Percentiles rank a stretch among this genome's conserved stretches.
phyloP scores from a whole-genome alignment of 805 yeast species.

The Tetrapisispora nanseiensis region DNA sequence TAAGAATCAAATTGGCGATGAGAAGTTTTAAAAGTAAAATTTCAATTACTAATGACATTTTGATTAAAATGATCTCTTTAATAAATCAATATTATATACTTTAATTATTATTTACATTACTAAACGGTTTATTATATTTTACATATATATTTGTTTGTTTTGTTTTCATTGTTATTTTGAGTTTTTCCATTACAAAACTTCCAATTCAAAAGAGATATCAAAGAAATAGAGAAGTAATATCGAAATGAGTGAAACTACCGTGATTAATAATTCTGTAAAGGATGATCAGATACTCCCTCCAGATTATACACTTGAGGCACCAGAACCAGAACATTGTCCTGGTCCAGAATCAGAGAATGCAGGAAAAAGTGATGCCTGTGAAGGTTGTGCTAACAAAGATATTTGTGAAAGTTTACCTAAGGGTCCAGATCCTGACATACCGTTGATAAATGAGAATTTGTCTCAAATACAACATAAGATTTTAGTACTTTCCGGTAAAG shows the following conservation, averaged over 20 bases:
- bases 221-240: too few relatives aligned
- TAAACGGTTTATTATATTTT: too few relatives aligned
- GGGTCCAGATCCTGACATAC: constrained; percentile 93
- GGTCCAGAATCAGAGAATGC: constrained; percentile 94
- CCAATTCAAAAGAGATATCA: too few relatives aligned
- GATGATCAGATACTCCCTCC: constrained; percentile 4
- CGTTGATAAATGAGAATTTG: constrained; percentile 59
- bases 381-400: constrained; percentile 87
- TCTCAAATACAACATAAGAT: constrained; percentile 66
- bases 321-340: constrained; percentile 97
- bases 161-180: too few relatives aligned
- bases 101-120: too few relatives aligned
- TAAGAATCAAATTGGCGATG: too few relatives aligned
- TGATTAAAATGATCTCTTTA: too few relatives aligned
- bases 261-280: neutral
- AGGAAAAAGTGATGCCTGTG: constrained; percentile 89
- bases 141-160: too few relatives aligned
- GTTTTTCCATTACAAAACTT: too few relatives aligned
- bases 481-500: constrained; percentile 73
- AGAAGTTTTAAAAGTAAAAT: too few relatives aligned
- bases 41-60: too few relatives aligned
- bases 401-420: constrained; percentile 82
- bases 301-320: constrained; percentile 38
- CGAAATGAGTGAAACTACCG: neutral
- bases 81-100: too few relatives aligned